Base-by-base conservation (phyloP, 1,284 basidiomycete genomes). In the Cryptococcus amylolentus region DNA sequence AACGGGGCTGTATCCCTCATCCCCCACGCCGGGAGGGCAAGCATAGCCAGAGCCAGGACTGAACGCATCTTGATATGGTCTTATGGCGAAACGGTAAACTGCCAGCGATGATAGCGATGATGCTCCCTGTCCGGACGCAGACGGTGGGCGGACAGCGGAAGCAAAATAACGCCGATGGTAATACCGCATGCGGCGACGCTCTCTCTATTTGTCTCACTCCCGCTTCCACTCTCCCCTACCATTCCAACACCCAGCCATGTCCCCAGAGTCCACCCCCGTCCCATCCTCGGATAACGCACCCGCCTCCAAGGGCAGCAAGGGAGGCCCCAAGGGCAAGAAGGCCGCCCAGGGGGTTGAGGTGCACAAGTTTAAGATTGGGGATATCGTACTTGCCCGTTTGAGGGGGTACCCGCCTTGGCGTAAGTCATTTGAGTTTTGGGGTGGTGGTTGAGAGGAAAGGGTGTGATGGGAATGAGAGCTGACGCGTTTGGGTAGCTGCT, bases 351-450 rank as follows among this genome's bases (percentile, higher is more conserved):
- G 26, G 16, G 52, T 54, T 7, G 60, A 52, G 16, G 55, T 58
- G 39, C 67, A 65, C 44, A 78, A 77, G 60, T 86, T 83, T 74
- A 78, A 81, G 39, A 66, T 81, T 54, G 83, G 88, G 71, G 92
- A 96, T 73, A 82, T 92, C 67, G 92, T 98, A 37, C 84, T 97
- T 58, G 91, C 85, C 41, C 93, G 96, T 80, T 81, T 98, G 71
- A 89, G 89, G 79, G 94, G 95, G 14, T 98, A 83, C 80, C 91
- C 95, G 13, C 83, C 88, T 31, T 98, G 94, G 94, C 76, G 76
- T 78, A 65, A 76, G 76, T 74, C n/a, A 18, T 5, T 31, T 5
- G 8, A 10, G 48, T 31, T 18, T 27, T 23, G 2, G 23, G 23
- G 3, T 23, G 23, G 23, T n/a, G 49, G 7, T n/a, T 9, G n/a